Conservation (phyloP, 345 rosid species). For the Lepidium didymum region DNA sequence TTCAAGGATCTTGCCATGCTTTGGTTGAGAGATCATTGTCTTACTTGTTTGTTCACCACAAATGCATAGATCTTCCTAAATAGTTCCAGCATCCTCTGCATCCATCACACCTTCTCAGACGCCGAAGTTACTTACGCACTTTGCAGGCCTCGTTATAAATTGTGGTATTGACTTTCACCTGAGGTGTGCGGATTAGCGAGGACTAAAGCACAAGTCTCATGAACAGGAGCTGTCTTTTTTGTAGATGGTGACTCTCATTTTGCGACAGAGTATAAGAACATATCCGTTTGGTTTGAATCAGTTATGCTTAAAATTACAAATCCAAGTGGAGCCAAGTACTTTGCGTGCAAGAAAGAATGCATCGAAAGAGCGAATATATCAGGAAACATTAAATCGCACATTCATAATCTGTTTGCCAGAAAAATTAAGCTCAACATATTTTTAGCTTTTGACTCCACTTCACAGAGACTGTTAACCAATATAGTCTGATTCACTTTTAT, state of each 20-base stretch:
- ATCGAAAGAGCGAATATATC: neutral
- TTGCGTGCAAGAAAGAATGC: neutral
- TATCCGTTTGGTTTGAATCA: too few species aligned
- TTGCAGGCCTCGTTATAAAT: too few species aligned
- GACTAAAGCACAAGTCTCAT: neutral
- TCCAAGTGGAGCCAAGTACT: neutral
- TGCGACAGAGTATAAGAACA: too few species aligned
- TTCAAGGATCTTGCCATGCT: too few species aligned
- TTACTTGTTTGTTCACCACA: neutral
- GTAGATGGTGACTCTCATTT: neutral
- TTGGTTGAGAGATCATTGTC: neutral
- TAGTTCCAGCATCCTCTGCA: conserved; percentile 9
- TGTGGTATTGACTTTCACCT: neutral
- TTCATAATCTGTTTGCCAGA: too few species aligned
- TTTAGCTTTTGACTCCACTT: too few species aligned
- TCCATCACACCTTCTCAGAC: neutral
- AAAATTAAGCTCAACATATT: too few species aligned
- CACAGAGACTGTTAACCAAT: too few species aligned
- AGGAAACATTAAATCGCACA: neutral
- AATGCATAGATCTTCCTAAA: neutral
- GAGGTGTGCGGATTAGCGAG: neutral
- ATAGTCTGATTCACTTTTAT: neutral
- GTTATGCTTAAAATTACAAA: too few species aligned
- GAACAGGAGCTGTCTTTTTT: neutral
- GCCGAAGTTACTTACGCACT: neutral